A percentile compares a stretch with the other conserved stretches of the same genome.
Conservation (phyloP, 2,329 filamentous ascomycete genomes). For the Sclerotinia minor region DNA sequence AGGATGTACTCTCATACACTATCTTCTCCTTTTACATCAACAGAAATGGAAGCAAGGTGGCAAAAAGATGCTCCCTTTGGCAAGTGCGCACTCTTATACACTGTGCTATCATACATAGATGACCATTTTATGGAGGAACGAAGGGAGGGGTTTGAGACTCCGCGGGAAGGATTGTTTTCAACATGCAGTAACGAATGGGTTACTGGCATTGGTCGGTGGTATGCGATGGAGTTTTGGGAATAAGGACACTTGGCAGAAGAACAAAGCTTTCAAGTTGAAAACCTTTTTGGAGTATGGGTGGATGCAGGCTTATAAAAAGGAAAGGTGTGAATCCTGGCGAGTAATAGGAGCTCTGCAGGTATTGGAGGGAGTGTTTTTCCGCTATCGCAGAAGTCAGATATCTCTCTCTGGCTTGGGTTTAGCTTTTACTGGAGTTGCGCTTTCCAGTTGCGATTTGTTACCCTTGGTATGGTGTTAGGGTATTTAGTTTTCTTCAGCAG, state of each 20-base stretch:
- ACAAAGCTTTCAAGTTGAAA: neutral
- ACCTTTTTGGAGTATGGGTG: neutral
- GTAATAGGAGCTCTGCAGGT: neutral
- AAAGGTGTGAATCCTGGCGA: conserved; percentile 6
- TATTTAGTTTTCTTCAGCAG: neutral
- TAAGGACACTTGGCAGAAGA: neutral
- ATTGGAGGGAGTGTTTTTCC: neutral
- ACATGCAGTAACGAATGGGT: neutral
- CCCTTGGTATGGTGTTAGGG: neutral
- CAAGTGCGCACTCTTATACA: neutral
- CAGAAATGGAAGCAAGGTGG: neutral
- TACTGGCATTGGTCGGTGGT: neutral
- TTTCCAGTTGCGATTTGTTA: neutral
- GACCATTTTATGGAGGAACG: neutral
- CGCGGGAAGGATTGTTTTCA: neutral
- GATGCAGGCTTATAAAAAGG: neutral
- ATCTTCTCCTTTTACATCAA: neutral
- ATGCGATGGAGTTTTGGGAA: neutral
- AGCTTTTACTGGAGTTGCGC: neutral
- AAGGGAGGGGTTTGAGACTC: neutral
- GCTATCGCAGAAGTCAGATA: neutral
- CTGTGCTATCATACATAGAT: neutral
- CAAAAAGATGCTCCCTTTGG: conserved; percentile 1
- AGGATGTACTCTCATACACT: neutral
- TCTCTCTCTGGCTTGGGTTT: neutral